These are phyloP conservation scores for Biancaea sappan DNA, from an alignment of 306 rosid species.

Conservation along the genomic window DNA sequence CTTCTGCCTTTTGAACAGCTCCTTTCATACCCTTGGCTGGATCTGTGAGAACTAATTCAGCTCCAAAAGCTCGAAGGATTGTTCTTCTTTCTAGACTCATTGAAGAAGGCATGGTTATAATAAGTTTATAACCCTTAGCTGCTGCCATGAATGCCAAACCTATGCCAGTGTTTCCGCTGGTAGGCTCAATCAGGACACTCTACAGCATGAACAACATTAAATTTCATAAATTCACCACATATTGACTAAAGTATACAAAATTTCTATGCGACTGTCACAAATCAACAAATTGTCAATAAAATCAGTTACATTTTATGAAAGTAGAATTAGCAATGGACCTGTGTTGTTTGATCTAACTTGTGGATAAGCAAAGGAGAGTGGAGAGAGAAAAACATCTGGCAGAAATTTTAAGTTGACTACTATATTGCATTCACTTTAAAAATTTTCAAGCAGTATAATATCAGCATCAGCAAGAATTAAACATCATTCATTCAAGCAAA, in stretches of 20 bases:
- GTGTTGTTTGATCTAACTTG: background rate
- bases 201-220: slow-evolving; percentile 39
- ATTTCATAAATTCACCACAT: slow-evolving; percentile 17
- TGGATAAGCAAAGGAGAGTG: background rate
- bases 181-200: slow-evolving; percentile 88
- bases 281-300: background rate
- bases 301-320: background rate
- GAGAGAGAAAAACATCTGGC: background rate
- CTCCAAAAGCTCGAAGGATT: slow-evolving; percentile 87
- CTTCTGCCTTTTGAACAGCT: slow-evolving; percentile 86
- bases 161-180: slow-evolving; percentile 92
- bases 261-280: background rate
- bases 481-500: background rate
- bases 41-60: slow-evolving; percentile 85
- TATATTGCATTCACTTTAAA: background rate
- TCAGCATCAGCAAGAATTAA: background rate
- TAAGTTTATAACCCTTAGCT: slow-evolving; percentile 83
- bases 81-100: slow-evolving; percentile 93
- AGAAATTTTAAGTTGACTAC: background rate
- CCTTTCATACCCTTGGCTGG: slow-evolving; percentile 95
- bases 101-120: slow-evolving; percentile 88
- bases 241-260: background rate
- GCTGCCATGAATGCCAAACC: slow-evolving; percentile 95
- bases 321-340: background rate
- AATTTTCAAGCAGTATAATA: slow-evolving; percentile 8